Evolutionary conservation across 495 filamentous ascomycete species (phyloP), one percentile per base, ranked within the genome.

Genomic region (Daldinia caldariorum): DNA sequence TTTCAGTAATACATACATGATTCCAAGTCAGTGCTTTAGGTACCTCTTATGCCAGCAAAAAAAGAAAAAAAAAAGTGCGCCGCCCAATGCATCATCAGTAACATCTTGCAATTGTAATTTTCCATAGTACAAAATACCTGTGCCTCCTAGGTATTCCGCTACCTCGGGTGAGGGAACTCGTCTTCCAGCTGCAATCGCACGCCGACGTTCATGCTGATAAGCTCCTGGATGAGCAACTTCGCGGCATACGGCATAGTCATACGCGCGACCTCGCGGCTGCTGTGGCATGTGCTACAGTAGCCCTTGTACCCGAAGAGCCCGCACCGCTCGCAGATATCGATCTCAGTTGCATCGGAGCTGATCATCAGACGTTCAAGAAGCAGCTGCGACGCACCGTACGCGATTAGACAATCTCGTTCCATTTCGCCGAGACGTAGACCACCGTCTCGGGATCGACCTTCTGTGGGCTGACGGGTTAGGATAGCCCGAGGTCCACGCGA

Each of bases 211-310:
- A 99, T 99, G 79, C 92, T 96, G 77, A 96, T 86, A 74, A 99
- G 78, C 80, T 99, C 95, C 83, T 99, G 95, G 37, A 99, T 91
- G 57, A 99, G 82, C 75, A 99, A 80, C 86, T 99, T 99, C 3
- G 96, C 96, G 5, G 96, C 95, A 79, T 99, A 99, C n/a, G 95
- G 95, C 82, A 99, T 97, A 56, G 88, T 93, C 91, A 99, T 94
- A 80, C 90, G 89, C 6, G 89, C 89, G 10, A 98, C 91, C 6
- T 89, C 87, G 38, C 89, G 84, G 26, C 90, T 92, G 57, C 89
- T 93, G 80, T 91, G 88, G 80, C 95, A 99, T 1, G 89, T 92
- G 76, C 93, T 90, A 73, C 95, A 99, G 89, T 91, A 98, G 57
- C 92, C 93, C 71, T 90, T 85, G 74, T 95, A 97, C 0, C 95